Evolutionary conservation across 2,329 filamentous ascomycete genomes (phyloP), one percentile per base, ranked within the genome.

Genomic region (Fusarium newnesense): DNA sequence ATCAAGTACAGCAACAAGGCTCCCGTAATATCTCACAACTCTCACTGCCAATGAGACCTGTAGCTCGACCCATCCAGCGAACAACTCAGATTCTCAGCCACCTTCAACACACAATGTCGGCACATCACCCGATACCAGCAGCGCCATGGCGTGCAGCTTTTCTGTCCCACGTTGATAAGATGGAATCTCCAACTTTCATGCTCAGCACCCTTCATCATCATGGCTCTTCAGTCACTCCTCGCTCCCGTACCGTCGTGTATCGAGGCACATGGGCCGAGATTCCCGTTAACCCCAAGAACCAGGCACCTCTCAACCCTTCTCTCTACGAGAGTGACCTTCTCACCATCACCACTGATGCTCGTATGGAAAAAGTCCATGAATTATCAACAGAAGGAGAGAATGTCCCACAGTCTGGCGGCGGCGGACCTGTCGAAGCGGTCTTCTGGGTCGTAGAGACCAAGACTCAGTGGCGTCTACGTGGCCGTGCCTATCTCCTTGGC

Each of bases 401-500:
- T 4, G 28, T 65, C 12, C 56, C 54, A 21, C 72, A 75, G 85
- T 90, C 62, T 70, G 91, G 91, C 15, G 88, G 91, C 40, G 91
- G 94, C 43, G 90, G 90, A 2, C 87, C 88, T 6, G 90, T 96
- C n/a, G 96, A 98, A 83, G 94, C 91, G 11, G 89, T 94, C 16
- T 96, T 93, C 80, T 98, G 95, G 96, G 85, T 91, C 15, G 88
- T 89, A 72, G 88, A 92, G 47, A 85, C 86, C 9, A 88, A 86
- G 80, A 92, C 90, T 21, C 96, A 98, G 84, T 98, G 96, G 96
- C 89, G 96, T 67, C 81, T 98, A 39, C 90, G 91, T 53, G 96
- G 96, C 4, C 86, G 85, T 66, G 93, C 92, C 24, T 96, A 91
- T 84, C 84, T 97, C 9, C 85, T 98, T 37, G 93, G 90, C 1